phyloP scores from a whole-genome alignment of 2,329 filamentous ascomycete species.

The Ascochyta clinopodiicola region DNA sequence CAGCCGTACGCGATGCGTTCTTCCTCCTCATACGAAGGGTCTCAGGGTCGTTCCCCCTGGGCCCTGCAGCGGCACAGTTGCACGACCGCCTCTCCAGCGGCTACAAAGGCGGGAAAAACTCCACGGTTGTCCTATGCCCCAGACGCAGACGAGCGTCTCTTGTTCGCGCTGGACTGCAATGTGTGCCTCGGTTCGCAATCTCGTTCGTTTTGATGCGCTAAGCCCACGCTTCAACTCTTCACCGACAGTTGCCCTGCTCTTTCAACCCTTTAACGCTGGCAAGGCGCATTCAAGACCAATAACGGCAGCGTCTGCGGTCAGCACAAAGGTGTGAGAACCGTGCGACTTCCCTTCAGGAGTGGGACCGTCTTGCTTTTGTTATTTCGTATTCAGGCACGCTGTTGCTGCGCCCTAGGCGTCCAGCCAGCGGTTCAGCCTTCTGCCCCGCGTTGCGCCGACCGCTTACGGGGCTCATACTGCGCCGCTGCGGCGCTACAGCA shows the following conservation, averaged over 20 bases:
- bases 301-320: not conserved
- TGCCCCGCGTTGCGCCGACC: constrained; percentile 1
- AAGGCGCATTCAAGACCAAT: no score
- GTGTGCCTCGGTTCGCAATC: constrained; percentile 1
- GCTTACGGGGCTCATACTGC: not conserved
- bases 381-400: not conserved
- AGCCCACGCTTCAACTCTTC: not conserved
- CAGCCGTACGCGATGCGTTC: not conserved
- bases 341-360: not conserved
- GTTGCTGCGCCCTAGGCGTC: constrained; percentile 13
- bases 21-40: not conserved
- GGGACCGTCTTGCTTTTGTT: not conserved
- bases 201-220: not conserved
- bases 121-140: not conserved
- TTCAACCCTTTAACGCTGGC: not conserved
- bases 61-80: constrained; percentile 2
- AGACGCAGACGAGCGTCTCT: not conserved
- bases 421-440: not conserved
- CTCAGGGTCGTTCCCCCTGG: not conserved
- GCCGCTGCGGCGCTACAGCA: not conserved
- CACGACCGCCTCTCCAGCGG: constrained; percentile 3
- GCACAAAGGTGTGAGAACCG: not conserved
- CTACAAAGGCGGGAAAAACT: not conserved
- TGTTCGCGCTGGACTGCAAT: not conserved
- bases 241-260: not conserved